phyloP scores from a whole-genome alignment of 2,329 filamentous ascomycete genomes.

The Alternaria sp. region DNA sequence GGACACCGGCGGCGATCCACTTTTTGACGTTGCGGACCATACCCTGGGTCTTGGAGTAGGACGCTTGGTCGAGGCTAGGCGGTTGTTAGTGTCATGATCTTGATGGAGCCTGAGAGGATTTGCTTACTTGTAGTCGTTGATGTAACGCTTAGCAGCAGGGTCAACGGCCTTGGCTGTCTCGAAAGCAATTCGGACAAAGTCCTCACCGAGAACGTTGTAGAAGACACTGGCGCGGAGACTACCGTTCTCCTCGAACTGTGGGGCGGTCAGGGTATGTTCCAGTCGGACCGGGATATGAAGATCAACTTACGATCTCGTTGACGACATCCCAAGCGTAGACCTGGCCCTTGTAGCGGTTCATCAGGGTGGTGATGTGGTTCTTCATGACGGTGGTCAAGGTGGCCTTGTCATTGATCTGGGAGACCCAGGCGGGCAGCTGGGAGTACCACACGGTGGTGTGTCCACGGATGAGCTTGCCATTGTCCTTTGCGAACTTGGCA shows the following conservation, averaged over 20 bases:
- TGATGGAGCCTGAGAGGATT: neutral
- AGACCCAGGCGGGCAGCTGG: slow-evolving; percentile 63
- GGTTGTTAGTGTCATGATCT: slow-evolving; percentile 8
- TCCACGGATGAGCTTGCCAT: slow-evolving; percentile 67
- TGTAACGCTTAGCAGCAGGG: slow-evolving; percentile 73
- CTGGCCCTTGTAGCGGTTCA: slow-evolving; percentile 68
- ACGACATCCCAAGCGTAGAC: slow-evolving; percentile 69
- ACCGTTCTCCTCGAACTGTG: slow-evolving; percentile 64
- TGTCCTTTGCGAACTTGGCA: slow-evolving; percentile 62
- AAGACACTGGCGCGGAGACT: slow-evolving; percentile 68
- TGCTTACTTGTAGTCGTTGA: slow-evolving; percentile 69
- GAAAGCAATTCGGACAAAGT: slow-evolving; percentile 76
- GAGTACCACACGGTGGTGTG: slow-evolving; percentile 72
- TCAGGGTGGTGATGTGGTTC: slow-evolving; percentile 66
- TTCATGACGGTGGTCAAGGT: slow-evolving; percentile 65
- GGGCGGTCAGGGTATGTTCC: slow-evolving; percentile 27
- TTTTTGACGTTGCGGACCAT: slow-evolving; percentile 68
- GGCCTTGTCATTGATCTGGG: slow-evolving; percentile 59
- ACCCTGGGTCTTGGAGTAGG: slow-evolving; percentile 64
- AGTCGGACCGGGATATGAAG: neutral
- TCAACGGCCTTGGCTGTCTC: slow-evolving; percentile 71
- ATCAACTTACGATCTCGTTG: slow-evolving; percentile 60
- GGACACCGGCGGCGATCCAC: slow-evolving; percentile 67
- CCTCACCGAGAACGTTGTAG: slow-evolving; percentile 71
- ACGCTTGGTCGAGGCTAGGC: slow-evolving; percentile 68